Evolutionary conservation across 2,329 filamentous ascomycete genomes (phyloP), one percentile per base, ranked within the genome.

Genomic region (Didymellaceae sp.): DNA sequence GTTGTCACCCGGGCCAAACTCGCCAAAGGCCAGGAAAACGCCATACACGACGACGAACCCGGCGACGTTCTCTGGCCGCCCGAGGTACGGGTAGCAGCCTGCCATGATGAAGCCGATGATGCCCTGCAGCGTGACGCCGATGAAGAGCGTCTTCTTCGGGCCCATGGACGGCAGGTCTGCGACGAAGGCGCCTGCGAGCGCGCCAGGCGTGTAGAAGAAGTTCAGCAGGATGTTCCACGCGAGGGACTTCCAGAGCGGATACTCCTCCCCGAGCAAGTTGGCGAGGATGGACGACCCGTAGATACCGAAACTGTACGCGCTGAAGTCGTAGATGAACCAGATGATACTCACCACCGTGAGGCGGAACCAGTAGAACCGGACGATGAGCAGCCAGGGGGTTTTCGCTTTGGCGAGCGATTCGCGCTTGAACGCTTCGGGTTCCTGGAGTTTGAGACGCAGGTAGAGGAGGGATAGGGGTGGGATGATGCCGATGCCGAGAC

Each of bases 181-280:
- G 6, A 89, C 77, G 47, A 89, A 89, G 0, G 90, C 88, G 16
- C 92, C 92, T 3, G 88, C 73, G 43, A 92, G 78, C 18, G 90
- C 89, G 1, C 92, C 92, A 0, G 91, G 91, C 39, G 96, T 82
- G 73, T 95, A 95, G 73, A 96, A 96, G 55, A 91, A 77, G 71
- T 94, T 96, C 77, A 95, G 85, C 32, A 96, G 82, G 0, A 88
- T 91, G 68, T 90, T 91, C 91, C 91, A 96, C 31, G 91, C 92
- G 54, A 96, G 92, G 9, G 86, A 77, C 55, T 88, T 88, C 66
- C 90, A 93, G 1, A 96, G 77, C 0, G 87, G 82, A 0, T 84
- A 79, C 4, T 70, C 62, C 0, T 78, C 66, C 8, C 84, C 82
- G 32, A 87, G 85, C 21, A 90, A 82, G 52, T 84, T 86, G 30